These are phyloP conservation scores for Rehmannia glutinosa DNA, from an alignment of 257 asterid species.

Conservation along the genomic window DNA sequence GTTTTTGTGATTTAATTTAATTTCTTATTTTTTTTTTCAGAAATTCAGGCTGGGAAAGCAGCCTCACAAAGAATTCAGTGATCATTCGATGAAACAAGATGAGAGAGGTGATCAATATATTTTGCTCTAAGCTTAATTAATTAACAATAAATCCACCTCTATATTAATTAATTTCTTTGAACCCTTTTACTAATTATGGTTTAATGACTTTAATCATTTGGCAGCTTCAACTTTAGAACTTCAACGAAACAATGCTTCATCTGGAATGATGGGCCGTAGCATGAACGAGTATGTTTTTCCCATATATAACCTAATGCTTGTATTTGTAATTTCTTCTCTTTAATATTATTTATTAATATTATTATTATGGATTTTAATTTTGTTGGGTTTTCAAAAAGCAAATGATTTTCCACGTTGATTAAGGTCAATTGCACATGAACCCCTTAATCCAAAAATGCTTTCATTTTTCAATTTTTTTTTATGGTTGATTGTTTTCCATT, in stretches of 20 bases:
- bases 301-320: not conserved
- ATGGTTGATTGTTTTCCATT: not conserved
- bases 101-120: conserved; percentile 31
- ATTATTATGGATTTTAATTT: not conserved
- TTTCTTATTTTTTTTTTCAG: conserved; percentile 21
- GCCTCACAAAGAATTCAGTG: conserved; percentile 77
- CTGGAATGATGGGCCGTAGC: conserved; percentile 64
- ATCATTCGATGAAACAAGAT: conserved; percentile 65
- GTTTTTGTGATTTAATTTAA: not conserved
- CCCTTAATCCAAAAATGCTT: not conserved
- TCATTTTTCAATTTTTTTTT: too few species aligned
- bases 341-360: not conserved
- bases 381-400: not conserved
- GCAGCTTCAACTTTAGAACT: conserved; percentile 64
- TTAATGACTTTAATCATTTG: not conserved
- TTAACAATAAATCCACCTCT: too few species aligned
- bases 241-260: conserved; percentile 49
- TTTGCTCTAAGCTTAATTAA: not conserved
- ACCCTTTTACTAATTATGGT: not conserved
- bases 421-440: not conserved
- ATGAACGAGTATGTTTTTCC: conserved; percentile 61
- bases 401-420: not conserved
- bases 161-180: not conserved
- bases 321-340: not conserved
- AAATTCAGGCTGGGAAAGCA: conserved; percentile 81